phyloP scores from a whole-genome alignment of 768 basidiomycete species.

The Rhizopogon vulgaris region DNA sequence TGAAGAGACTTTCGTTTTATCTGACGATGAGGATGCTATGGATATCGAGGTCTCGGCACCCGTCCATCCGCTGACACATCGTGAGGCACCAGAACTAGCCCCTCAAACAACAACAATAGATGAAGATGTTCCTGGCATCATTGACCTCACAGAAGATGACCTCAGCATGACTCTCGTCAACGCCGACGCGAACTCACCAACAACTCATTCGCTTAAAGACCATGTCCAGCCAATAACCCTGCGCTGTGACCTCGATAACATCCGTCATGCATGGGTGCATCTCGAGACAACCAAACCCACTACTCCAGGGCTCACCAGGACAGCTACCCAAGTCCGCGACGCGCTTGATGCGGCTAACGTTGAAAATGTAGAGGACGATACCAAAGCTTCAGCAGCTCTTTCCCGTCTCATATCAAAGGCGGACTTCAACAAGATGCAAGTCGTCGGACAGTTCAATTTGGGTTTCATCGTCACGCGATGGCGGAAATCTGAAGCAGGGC shows the following conservation, averaged over 20 bases:
- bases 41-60: constrained; percentile 13
- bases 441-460: constrained; percentile 92
- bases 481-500: constrained; percentile 24
- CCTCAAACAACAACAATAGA: background rate
- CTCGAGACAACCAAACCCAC: background rate
- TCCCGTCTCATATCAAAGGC: constrained; percentile 80
- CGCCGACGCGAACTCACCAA: constrained; percentile 4
- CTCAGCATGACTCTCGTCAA: constrained; percentile 21
- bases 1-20: constrained; percentile 14
- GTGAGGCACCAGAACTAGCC: background rate
- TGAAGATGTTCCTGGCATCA: background rate
- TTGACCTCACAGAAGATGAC: constrained; percentile 8
- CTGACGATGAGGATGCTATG: constrained; percentile 20
- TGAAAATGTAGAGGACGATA: constrained; percentile 41
- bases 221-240: background rate
- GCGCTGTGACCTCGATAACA: background rate
- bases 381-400: constrained; percentile 58
- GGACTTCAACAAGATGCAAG: constrained; percentile 80
- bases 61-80: constrained; percentile 12
- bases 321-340: constrained; percentile 10
- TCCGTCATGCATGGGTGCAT: background rate
- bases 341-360: constrained; percentile 24
- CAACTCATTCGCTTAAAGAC: background rate
- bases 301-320: background rate
- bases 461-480: constrained; percentile 89